These are phyloP conservation scores for Jaltomata sinuosa DNA, from an alignment of 257 asterid species.

Conservation along the genomic window DNA sequence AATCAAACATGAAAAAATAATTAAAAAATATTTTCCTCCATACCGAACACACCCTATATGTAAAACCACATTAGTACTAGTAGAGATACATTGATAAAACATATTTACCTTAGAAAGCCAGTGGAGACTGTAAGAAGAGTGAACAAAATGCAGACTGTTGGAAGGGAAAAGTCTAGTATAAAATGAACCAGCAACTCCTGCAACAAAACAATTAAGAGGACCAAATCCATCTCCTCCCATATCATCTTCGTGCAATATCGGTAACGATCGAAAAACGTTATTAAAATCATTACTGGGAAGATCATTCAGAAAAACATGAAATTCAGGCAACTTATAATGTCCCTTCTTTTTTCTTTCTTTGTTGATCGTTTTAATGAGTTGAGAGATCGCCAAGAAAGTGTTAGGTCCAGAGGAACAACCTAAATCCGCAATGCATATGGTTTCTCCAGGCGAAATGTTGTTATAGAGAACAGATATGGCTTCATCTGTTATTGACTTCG, in stretches of 20 bases:
- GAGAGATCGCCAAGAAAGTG: conserved; percentile 17
- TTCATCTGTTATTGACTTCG: conserved; percentile 16
- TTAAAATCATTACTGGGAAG: conserved; percentile 65
- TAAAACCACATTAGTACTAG: background rate
- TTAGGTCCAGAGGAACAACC: conserved; percentile 72
- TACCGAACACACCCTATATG: no score
- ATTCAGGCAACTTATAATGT: conserved; percentile 23
- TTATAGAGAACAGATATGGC: conserved; percentile 12
- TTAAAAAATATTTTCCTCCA: no score
- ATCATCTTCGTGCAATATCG: conserved; percentile 12
- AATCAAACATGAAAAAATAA: no score
- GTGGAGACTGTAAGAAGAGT: conserved; percentile 57
- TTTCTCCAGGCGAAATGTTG: conserved; percentile 6
- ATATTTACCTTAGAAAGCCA: conserved; percentile 53
- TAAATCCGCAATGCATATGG: conserved; percentile 45
- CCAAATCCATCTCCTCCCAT: conserved; percentile 9
- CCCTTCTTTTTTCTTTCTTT: background rate
- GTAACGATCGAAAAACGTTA: conserved; percentile 31
- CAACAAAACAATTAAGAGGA: conserved; percentile 16
- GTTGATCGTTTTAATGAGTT: conserved; percentile 5
- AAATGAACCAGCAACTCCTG: conserved; percentile 49
- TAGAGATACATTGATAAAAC: no score
- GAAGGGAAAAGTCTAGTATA: conserved; percentile 46
- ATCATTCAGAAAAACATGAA: conserved; percentile 46
- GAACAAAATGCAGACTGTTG: conserved; percentile 39